Conservation (phyloP, 2,329 filamentous ascomycete genomes). For the Paramyrothecium sp. region DNA sequence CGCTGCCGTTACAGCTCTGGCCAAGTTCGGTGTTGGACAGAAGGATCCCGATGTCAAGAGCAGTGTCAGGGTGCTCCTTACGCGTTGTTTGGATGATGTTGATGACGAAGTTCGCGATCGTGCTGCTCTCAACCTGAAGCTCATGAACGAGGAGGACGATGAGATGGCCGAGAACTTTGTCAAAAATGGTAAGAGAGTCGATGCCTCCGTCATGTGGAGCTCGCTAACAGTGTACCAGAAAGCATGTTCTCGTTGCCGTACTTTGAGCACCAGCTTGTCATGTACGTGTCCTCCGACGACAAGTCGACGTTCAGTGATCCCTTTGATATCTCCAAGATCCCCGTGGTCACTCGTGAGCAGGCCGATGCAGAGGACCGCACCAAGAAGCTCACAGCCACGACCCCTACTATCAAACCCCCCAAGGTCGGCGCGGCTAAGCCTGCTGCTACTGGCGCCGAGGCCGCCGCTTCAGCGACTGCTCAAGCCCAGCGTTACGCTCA, state of each 20-base stretch:
- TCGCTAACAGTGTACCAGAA: slow-evolving; percentile 52
- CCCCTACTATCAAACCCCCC: slow-evolving; percentile 91
- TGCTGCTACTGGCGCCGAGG: slow-evolving; percentile 67
- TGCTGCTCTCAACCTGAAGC: slow-evolving; percentile 83
- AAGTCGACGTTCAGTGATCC: slow-evolving; percentile 79
- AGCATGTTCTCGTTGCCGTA: slow-evolving; percentile 93
- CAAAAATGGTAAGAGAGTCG: slow-evolving; percentile 68
- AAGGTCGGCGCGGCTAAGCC: slow-evolving; percentile 76
- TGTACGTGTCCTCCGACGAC: slow-evolving; percentile 93
- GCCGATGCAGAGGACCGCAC: slow-evolving; percentile 93
- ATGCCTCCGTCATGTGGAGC: not conserved
- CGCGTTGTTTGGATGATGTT: slow-evolving; percentile 90
- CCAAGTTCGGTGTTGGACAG: slow-evolving; percentile 96
- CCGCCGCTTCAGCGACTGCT: slow-evolving; percentile 72
- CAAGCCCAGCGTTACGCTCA: slow-evolving; percentile 86
- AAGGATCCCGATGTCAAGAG: slow-evolving; percentile 96
- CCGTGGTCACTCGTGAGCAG: slow-evolving; percentile 92
- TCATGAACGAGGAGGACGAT: slow-evolving; percentile 92
- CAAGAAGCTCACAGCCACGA: slow-evolving; percentile 92
- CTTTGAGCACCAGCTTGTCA: slow-evolving; percentile 94
- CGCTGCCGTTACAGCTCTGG: slow-evolving; percentile 89
- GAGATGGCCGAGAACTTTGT: slow-evolving; percentile 85
- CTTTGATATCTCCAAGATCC: slow-evolving; percentile 89
- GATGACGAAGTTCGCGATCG: slow-evolving; percentile 97
- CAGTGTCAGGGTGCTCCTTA: slow-evolving; percentile 89